Conservation (phyloP, 805 yeast genomes). For the Debaryomyces hansenii region DNA sequence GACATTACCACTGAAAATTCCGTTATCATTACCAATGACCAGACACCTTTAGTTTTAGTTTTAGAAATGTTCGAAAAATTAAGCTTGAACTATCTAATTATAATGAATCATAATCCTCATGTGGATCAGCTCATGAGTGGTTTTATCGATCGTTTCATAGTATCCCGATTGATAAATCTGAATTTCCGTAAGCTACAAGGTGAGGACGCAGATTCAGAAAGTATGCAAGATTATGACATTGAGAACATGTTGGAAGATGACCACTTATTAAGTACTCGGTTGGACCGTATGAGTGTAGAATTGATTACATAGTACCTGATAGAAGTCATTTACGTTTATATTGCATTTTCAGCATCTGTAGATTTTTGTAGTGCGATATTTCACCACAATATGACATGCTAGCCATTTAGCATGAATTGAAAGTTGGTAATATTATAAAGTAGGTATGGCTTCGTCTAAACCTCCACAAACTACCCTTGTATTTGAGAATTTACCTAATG, state of each 20-base stretch:
- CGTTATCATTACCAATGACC: slow-evolving; percentile 26
- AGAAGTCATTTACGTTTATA: not conserved
- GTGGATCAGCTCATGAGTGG: slow-evolving; percentile 26
- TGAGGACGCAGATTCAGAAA: slow-evolving; percentile 4
- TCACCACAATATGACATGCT: too few relatives aligned
- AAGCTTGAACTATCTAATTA: slow-evolving; percentile 34
- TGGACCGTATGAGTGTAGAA: slow-evolving; percentile 27
- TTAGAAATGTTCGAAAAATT: slow-evolving; percentile 40
- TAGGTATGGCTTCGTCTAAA: slow-evolving; percentile 1
- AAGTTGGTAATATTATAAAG: not conserved
- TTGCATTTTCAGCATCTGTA: too few relatives aligned
- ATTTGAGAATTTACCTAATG: slow-evolving; percentile 10
- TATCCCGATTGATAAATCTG: slow-evolving; percentile 29
- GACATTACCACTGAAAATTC: slow-evolving; percentile 20
- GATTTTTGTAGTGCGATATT: too few relatives aligned
- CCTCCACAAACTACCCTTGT: slow-evolving; percentile 26
- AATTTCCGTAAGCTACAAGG: slow-evolving; percentile 20
- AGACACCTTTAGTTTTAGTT: slow-evolving; percentile 30
- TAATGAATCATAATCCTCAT: slow-evolving; percentile 16
- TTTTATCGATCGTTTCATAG: slow-evolving; percentile 38
- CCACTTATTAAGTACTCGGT: slow-evolving; percentile 1
- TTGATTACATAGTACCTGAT: slow-evolving; percentile 21
- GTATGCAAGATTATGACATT: slow-evolving; percentile 22
- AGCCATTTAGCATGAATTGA: too few relatives aligned
- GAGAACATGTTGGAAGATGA: slow-evolving; percentile 13